Evolutionary conservation across 495 filamentous ascomycete species (phyloP), one percentile per base, ranked within the genome.

Genomic region (Xylaria grammica): DNA sequence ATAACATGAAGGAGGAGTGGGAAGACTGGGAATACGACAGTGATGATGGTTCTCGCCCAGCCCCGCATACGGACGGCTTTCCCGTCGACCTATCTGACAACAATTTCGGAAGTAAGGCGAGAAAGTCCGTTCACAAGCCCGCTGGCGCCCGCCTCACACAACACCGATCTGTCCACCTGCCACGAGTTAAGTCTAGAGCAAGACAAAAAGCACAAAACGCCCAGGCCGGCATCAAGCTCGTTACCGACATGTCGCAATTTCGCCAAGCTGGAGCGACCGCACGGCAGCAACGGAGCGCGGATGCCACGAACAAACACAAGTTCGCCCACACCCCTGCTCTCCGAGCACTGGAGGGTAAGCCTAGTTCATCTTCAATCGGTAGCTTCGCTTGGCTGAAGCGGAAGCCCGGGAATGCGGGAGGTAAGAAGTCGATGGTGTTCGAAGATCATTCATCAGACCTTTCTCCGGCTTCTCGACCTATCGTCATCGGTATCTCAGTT

Each of bases 401-500:
- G 48, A 77, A 73, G 62, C 70, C 69, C 7, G 74, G 61, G 3
- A 68, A 73, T 52, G 30, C 38, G 1, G 40, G 34, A 10, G 73
- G 69, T 36, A 65, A 53, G 32, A 77, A 73, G 72, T 70, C 69
- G 55, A 27, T 17, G 32, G 27, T 56, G 15, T 30, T 32, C 38
- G 67, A 54, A 3, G 63, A 34, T 54, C 66, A 59, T 9, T 70
- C 70, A 32, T 62, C 67, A n/a, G 90, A 89, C 42, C 76, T 97
- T 3, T 94, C 92, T 5, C 92, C 92, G 0, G 87, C 82, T 5
- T 89, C 91, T 67, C 78, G 90, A 27, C 85, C 90, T 15, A 92
- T 97, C 45, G 81, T 91, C 67, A 96, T 97, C 62, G 93, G 91
- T 0, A 84, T 96, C 8, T 84, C 83, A 3, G 84, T 95, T 32